These are phyloP conservation scores for Fusarium sp. DNA, from an alignment of 2,329 filamentous ascomycete genomes.

Conservation along the genomic window DNA sequence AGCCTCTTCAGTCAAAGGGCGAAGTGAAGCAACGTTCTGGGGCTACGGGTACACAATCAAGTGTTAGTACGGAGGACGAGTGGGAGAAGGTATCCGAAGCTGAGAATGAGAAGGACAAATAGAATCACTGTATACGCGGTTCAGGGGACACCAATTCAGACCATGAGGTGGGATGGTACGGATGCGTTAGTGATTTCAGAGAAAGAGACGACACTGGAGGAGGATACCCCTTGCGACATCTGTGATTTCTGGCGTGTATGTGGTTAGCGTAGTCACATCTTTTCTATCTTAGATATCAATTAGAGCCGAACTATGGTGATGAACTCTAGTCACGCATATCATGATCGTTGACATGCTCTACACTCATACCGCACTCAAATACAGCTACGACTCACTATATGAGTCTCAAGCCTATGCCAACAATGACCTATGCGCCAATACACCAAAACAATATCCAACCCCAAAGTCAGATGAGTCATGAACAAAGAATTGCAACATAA, in stretches of 20 bases:
- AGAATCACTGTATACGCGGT: slow-evolving; percentile 11
- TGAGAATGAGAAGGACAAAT: slow-evolving; percentile 69
- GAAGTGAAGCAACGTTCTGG: slow-evolving; percentile 61
- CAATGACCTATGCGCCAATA: slow-evolving; percentile 1
- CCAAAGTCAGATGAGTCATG: background rate
- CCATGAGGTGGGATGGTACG: background rate
- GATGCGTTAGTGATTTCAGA: slow-evolving; percentile 4
- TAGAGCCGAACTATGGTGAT: slow-evolving; percentile 18
- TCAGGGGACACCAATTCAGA: background rate
- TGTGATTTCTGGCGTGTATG: slow-evolving; percentile 39
- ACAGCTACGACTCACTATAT: background rate
- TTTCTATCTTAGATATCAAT: slow-evolving; percentile 5
- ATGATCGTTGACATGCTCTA: background rate
- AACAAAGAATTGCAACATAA: background rate
- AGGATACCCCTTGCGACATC: slow-evolving; percentile 43
- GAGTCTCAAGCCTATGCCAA: background rate
- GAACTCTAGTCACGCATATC: background rate
- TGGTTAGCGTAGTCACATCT: slow-evolving; percentile 35
- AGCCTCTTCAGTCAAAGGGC: slow-evolving; percentile 54
- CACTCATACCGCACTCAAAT: background rate
- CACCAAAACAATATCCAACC: background rate
- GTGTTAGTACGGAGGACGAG: slow-evolving; percentile 88
- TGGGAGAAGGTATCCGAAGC: slow-evolving; percentile 94
- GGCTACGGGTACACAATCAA: slow-evolving; percentile 62
- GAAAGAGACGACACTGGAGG: slow-evolving; percentile 23